phyloP scores from a whole-genome alignment of 1,284 basidiomycete species.

The Caloboletus firmus region DNA sequence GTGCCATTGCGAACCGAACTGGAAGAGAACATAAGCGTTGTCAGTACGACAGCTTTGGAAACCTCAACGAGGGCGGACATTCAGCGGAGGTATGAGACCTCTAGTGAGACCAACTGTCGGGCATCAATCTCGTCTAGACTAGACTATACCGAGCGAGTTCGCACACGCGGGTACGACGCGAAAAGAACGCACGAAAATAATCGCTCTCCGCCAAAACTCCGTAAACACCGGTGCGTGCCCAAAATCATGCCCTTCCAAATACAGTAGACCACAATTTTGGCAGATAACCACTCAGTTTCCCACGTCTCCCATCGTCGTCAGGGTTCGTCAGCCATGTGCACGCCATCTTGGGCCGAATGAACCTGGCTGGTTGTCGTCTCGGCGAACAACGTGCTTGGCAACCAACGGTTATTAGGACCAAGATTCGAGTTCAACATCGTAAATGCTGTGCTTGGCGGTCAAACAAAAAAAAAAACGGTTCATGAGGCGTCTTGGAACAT shows the following conservation, averaged over 20 bases:
- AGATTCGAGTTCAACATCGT: too few species aligned
- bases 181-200: slow-evolving; percentile 11
- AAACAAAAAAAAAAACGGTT: too few species aligned
- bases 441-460: too few species aligned
- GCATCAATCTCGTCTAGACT: slow-evolving; percentile 1
- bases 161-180: slow-evolving; percentile 4
- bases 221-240: slow-evolving; percentile 15
- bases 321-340: not conserved
- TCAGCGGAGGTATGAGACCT: slow-evolving; percentile 15
- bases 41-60: not conserved
- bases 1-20: slow-evolving; percentile 11
- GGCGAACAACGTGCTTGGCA: too few species aligned
- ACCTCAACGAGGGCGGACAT: not conserved
- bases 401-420: too few species aligned
- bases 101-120: not conserved
- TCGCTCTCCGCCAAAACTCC: slow-evolving; percentile 5
- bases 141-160: slow-evolving; percentile 17
- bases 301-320: slow-evolving; percentile 10
- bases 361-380: not conserved
- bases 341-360: too few species aligned
- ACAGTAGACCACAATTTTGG: not conserved
- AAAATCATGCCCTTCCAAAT: slow-evolving; percentile 6
- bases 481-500: too few species aligned
- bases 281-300: not conserved
- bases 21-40: not conserved